Evolutionary conservation across 2,329 filamentous ascomycete genomes (phyloP), one percentile per base, ranked within the genome.

Genomic region (Orbilia javanica): DNA sequence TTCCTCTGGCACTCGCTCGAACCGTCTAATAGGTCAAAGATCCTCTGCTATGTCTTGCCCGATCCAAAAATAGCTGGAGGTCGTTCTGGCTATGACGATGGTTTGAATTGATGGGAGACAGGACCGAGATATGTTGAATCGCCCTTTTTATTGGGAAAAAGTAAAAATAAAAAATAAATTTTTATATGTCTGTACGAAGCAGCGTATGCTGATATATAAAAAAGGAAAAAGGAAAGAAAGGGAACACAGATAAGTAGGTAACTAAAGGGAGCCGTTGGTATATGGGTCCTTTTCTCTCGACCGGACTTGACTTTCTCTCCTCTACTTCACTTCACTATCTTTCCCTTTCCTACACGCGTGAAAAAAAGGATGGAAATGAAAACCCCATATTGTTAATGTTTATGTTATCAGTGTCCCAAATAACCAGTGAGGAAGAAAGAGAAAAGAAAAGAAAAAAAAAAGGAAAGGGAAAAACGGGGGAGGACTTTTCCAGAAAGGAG

Each of bases 61-160:
- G 44, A 25, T 50, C 67, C 70, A 74, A 74, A 74, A 74, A 74
- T 74, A 74, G 70, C 70, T 68, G 70, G 7, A 39, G 20, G 70
- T 29, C n/a, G 20, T 5, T 15, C n/a, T 20, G 42, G 20, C n/a
- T 44, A 44, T 44, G 42, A 44, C 42, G 42, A 44, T 44, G 42
- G 2, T 44, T 36, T 2, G 34, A 36, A 44, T 15, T 18, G 39
- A n/a, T 44, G 39, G 39, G 39, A 18, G 39, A n/a, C n/a, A n/a
- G n/a, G n/a, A n/a, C 13, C 7, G 34, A 44, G 4, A 44, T 4
- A 34, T 44, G 42, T 44, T 44, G 42, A 44, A 20, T 18, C 42
- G 42, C 10, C n/a, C 36, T 39, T 39, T 39, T 15, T 11, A 39
- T 39, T 42, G 42, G 18, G n/a, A 27, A 50, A 27, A 50, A 50